Conservation (phyloP, 2,329 filamentous ascomycete species). For the Phialemoniopsis sp. region DNA sequence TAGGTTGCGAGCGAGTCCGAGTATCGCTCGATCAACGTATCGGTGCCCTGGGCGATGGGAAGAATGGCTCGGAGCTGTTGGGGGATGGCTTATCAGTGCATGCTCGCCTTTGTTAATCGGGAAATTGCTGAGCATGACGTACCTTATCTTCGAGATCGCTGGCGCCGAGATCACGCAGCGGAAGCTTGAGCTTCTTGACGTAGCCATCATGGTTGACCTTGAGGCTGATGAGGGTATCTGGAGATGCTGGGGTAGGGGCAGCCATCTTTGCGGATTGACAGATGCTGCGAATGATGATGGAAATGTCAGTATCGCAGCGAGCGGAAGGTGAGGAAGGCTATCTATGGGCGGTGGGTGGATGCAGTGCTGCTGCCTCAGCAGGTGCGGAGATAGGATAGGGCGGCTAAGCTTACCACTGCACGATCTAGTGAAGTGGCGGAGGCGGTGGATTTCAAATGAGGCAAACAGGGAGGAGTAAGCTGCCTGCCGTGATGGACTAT, state of each 20-base stretch:
- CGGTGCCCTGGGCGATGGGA: constrained; percentile 55
- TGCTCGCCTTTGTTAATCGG: not conserved
- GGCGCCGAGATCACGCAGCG: constrained; percentile 77
- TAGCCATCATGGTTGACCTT: constrained; percentile 77
- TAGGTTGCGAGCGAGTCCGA: constrained; percentile 87
- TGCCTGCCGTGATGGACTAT: too few species aligned
- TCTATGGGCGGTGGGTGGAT: too few species aligned
- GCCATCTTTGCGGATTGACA: constrained; percentile 22
- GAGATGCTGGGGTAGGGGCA: constrained; percentile 27
- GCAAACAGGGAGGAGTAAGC: too few species aligned
- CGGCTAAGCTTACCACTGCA: too few species aligned
- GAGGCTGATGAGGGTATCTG: constrained; percentile 75
- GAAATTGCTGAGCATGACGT: constrained; percentile 32
- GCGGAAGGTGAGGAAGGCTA: too few species aligned
- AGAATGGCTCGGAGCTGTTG: constrained; percentile 68
- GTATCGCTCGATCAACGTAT: constrained; percentile 80
- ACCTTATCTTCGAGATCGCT: constrained; percentile 79
- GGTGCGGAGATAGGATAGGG: too few species aligned
- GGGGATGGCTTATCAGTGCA: constrained; percentile 1
- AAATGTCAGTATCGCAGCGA: too few species aligned
- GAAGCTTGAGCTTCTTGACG: constrained; percentile 83
- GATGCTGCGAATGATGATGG: constrained; percentile 1
- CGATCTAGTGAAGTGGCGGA: too few species aligned
- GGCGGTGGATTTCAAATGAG: too few species aligned
- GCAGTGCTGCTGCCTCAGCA: not conserved